A percentile compares a stretch with the other conserved stretches of the same genome.
These are phyloP conservation scores for Batrachochytrium dendrobatidis DNA, from an alignment of 371 early-diverging fungal species.

Conservation along the genomic window DNA sequence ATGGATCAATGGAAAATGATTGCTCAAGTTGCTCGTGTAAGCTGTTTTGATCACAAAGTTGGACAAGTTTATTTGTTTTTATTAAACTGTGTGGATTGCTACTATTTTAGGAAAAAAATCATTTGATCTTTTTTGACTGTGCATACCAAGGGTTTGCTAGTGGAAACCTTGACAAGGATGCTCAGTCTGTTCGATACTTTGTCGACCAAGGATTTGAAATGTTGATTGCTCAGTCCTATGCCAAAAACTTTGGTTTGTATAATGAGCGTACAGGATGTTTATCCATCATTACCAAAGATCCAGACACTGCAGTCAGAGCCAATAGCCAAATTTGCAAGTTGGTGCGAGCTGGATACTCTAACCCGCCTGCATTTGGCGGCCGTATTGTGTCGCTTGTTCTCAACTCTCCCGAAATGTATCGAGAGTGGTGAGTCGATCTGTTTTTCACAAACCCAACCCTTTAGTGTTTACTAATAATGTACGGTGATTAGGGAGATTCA, in stretches of 20 bases:
- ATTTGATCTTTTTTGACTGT: conserved; percentile 92
- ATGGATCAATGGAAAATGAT: conserved; percentile 86
- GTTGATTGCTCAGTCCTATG: conserved; percentile 83
- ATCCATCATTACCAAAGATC: conserved; percentile 59
- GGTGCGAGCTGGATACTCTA: conserved; percentile 78
- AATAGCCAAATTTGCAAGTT: conserved; percentile 77
- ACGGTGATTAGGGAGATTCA: conserved; percentile 44
- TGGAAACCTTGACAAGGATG: conserved; percentile 85
- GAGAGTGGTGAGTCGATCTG: conserved; percentile 63
- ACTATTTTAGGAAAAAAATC: conserved; percentile 49
- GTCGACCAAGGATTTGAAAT: conserved; percentile 82
- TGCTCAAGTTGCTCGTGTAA: conserved; percentile 63
- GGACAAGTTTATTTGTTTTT: background rate
- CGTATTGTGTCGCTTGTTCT: conserved; percentile 79
- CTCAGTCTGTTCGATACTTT: conserved; percentile 86
- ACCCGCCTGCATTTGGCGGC: conserved; percentile 84
- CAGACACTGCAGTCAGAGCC: conserved; percentile 48
- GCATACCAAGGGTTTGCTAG: conserved; percentile 97
- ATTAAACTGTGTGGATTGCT: background rate
- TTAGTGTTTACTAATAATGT: background rate
- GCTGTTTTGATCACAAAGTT: conserved; percentile 1
- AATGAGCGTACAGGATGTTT: conserved; percentile 85
- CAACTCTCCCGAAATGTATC: conserved; percentile 65
- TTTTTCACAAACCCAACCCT: background rate
- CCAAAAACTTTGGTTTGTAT: conserved; percentile 97